Conservation (phyloP, 805 yeast species). For the Candida peoriensis region DNA sequence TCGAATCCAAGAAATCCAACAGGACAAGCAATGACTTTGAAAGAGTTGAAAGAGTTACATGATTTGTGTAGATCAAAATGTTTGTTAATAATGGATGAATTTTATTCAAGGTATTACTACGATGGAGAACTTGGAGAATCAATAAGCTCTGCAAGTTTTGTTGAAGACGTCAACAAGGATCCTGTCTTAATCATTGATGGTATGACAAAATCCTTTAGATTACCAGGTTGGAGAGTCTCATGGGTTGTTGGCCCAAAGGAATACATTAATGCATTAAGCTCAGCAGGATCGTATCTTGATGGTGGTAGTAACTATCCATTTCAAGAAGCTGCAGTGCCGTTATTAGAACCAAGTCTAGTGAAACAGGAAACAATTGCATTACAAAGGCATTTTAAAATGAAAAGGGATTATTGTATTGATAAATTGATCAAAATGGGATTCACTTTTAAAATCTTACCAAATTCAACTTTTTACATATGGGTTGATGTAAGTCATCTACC, state of each 20-base stretch:
- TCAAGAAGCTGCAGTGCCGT: conserved; percentile 54
- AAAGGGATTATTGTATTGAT: conserved; percentile 48
- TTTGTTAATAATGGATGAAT: conserved; percentile 59
- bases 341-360: conserved; percentile 46
- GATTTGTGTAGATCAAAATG: conserved; percentile 46
- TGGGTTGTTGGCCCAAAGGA: conserved; percentile 63
- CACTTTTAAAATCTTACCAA: conserved; percentile 43
- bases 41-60: conserved; percentile 44
- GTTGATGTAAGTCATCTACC: conserved; percentile 51
- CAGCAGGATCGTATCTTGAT: conserved; percentile 56
- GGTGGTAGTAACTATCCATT: conserved; percentile 61
- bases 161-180: conserved; percentile 50
- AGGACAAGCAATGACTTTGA: conserved; percentile 45
- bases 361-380: conserved; percentile 50
- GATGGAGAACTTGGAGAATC: conserved; percentile 49
- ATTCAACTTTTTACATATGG: conserved; percentile 58
- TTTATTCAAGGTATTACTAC: conserved; percentile 54
- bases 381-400: conserved; percentile 50
- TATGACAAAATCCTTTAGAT: conserved; percentile 53
- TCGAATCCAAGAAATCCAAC: conserved; percentile 64
- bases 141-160: conserved; percentile 43
- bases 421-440: conserved; percentile 52
- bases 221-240: conserved; percentile 62
- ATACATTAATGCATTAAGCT: conserved; percentile 47
- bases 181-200: conserved; percentile 59